These are phyloP conservation scores for Plasmodium falciparum DNA, from an alignment of 169 alveolate species.

Conservation along the genomic window DNA sequence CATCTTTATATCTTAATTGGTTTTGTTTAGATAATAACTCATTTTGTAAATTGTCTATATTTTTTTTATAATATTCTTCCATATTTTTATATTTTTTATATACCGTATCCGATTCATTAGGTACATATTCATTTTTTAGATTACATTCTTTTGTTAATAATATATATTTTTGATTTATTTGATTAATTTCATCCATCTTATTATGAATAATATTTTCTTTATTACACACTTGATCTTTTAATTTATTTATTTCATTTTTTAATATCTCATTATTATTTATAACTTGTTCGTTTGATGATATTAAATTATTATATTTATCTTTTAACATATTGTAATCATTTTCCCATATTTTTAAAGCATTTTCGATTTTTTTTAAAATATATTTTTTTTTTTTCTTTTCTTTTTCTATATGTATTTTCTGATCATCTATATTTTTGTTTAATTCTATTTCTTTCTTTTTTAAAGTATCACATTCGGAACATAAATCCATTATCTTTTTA, in stretches of 20 bases:
- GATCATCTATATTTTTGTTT: background rate
- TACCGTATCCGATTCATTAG: background rate
- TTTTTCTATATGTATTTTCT: constrained; percentile 26
- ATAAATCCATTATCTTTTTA: constrained; percentile 6
- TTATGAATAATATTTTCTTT: background rate
- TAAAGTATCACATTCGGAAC: constrained; percentile 19
- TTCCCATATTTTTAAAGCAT: constrained; percentile 35
- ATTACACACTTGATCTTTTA: constrained; percentile 8
- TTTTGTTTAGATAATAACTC: background rate
- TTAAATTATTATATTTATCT: constrained; percentile 3
- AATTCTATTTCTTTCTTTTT: constrained; percentile 26
- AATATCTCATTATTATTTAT: constrained; percentile 4
- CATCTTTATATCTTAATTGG: background rate
- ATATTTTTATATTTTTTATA: background rate
- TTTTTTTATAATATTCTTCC: constrained; percentile 7
- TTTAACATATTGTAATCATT: constrained; percentile 18
- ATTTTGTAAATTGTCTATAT: background rate
- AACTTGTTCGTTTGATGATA: constrained; percentile 12
- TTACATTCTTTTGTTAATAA: background rate
- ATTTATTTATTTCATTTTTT: constrained; percentile 6
- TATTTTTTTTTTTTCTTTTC: constrained; percentile 75
- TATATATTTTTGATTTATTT: background rate
- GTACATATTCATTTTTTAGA: background rate
- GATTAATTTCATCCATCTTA: constrained; percentile 4
- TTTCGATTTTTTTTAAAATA: constrained; percentile 24